A percentile compares a stretch with the other conserved stretches of the same genome.
phyloP scores from a whole-genome alignment of 495 filamentous ascomycete genomes.

The Astrothelium macrocarpum region DNA sequence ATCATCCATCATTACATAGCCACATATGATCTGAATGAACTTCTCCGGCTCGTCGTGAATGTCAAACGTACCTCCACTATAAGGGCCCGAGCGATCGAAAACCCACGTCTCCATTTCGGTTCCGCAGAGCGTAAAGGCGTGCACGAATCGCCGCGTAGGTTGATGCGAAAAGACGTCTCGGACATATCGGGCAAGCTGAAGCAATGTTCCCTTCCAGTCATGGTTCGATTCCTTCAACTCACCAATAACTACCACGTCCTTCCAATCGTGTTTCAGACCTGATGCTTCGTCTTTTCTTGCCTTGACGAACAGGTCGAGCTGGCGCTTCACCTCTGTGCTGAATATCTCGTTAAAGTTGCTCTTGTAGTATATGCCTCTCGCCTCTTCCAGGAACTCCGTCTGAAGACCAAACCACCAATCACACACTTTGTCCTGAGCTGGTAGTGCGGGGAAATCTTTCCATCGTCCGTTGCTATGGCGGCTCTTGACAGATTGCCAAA shows the following conservation, averaged over 20 bases:
- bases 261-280: not conserved
- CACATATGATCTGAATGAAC: constrained; percentile 27
- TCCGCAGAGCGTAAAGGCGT: constrained; percentile 33
- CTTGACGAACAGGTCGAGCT: not conserved
- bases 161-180: constrained; percentile 14
- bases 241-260: not conserved
- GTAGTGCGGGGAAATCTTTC: not conserved
- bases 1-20: constrained; percentile 16
- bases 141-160: constrained; percentile 29
- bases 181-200: not conserved
- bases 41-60: constrained; percentile 29
- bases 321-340: too few relatives aligned
- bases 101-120: constrained; percentile 33
- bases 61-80: constrained; percentile 34
- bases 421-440: too few relatives aligned
- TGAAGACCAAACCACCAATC: too few relatives aligned
- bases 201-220: not conserved
- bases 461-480: not conserved
- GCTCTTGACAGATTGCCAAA: not conserved
- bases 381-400: too few relatives aligned
- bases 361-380: too few relatives aligned
- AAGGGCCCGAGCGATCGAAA: constrained; percentile 38
- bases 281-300: not conserved
- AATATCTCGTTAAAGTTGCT: too few relatives aligned
- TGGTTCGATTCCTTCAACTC: not conserved